Evolutionary conservation across 2,329 filamentous ascomycete species (phyloP), one percentile per base, ranked within the genome.

Genomic region (Trichophyton simii): DNA sequence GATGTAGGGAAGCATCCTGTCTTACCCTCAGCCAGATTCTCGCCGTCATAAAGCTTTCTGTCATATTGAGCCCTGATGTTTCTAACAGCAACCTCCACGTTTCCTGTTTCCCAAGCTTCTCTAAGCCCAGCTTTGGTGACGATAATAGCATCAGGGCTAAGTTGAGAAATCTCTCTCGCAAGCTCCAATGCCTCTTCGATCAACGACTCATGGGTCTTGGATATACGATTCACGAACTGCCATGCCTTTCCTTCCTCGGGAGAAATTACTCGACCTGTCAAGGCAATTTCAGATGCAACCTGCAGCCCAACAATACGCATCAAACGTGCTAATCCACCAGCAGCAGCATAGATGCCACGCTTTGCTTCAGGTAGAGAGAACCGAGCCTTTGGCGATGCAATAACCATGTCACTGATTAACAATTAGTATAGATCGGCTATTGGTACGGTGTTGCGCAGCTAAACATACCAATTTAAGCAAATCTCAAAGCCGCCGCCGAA

Each of bases 1-100:
- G 48, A 22, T 18, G 52, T 50, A 25, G n/a, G 3, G 34, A 20
- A 8, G 41, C 9, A 38, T 36, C 3, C 34, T 13, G 28, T 57
- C 89, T 89, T 73, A 95, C 87, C 82, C 95, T 96, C 76, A 96
- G 89, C 58, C 3, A 64, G 13, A 75, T 97, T 92, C 76, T 89
- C 83, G 71, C 87, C 92, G 38, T 89, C 89, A 76, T 96, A 94
- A 68, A 96, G 70, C 3, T 59, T 85, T 81, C 75, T 95, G 88
- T 79, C 95, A 95, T 57, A 96, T 82, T 64, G 88, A 82, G 73
- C 90, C 81, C 80, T 95, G 87, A 75, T 85, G 91, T 77, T 95
- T 88, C 8, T 95, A 84, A 52, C 90, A 0, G 77, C 85, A 63
- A 81, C 77, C 69, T 84, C 81, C 0, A 84, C 85, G 18, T 83